Conservation (phyloP, 371 early-diverging fungal species). For the Nematocida sp. region DNA sequence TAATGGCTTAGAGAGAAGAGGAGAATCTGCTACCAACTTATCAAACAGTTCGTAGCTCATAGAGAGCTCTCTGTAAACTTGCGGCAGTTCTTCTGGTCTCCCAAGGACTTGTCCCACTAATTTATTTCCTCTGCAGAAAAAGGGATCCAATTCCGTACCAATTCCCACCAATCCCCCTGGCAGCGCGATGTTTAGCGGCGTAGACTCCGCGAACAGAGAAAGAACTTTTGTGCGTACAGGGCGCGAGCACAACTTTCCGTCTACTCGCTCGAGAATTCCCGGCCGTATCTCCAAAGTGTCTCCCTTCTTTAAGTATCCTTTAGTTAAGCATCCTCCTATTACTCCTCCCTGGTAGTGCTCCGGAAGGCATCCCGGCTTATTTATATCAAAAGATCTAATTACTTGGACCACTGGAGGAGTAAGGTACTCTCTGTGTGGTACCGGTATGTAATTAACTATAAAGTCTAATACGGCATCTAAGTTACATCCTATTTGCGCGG, state of each 20-base stretch:
- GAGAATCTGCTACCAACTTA: conserved; percentile 77
- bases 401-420: conserved; percentile 87
- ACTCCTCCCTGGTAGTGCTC: conserved; percentile 94
- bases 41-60: conserved; percentile 91
- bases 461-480: conserved; percentile 97
- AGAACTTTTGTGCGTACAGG: conserved; percentile 87
- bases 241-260: conserved; percentile 77
- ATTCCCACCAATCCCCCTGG: conserved; percentile 99
- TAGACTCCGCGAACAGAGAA: conserved; percentile 84
- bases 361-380: conserved; percentile 95
- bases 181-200: conserved; percentile 87
- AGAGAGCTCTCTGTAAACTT: conserved; percentile 86
- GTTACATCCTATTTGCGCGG: conserved; percentile 96
- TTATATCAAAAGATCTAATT: conserved; percentile 98
- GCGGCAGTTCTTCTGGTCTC: conserved; percentile 83
- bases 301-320: conserved; percentile 85
- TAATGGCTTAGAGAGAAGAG: conserved; percentile 70
- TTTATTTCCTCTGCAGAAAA: conserved; percentile 92
- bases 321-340: conserved; percentile 94
- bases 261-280: conserved; percentile 83
- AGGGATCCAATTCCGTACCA: conserved; percentile 95
- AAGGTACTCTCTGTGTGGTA: conserved; percentile 75
- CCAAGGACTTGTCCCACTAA: conserved; percentile 98
- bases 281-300: conserved; percentile 98
- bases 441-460: conserved; percentile 91